A percentile compares a stretch with the other conserved stretches of the same genome.
Evolutionary conservation across 225 moss, liverwort and hornwort genomes (phyloP).

Genomic region (Polytrichum commune): DNA sequence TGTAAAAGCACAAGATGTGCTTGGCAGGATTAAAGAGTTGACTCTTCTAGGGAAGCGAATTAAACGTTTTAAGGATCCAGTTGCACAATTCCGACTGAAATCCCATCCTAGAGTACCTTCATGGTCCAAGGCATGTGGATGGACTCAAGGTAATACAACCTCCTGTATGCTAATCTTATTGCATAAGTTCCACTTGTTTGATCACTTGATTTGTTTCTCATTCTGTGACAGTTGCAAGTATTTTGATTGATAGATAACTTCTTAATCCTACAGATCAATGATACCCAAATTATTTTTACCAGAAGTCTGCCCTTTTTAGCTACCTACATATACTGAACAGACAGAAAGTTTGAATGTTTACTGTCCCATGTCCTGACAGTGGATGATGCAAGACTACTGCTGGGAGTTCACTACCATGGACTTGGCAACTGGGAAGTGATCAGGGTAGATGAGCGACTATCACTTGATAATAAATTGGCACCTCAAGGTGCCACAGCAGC

Average conservation of each 20-base stretch:
- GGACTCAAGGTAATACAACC: slow-evolving; percentile 77
- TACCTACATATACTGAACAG: too few species aligned
- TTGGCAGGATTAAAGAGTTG: slow-evolving; percentile 82
- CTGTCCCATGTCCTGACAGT: slow-evolving; percentile 50
- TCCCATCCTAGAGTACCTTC: slow-evolving; percentile 78
- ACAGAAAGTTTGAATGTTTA: slow-evolving; percentile 15
- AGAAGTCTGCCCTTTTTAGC: too few species aligned
- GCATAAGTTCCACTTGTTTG: background rate
- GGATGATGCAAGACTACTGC: slow-evolving; percentile 84
- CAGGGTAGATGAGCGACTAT: slow-evolving; percentile 75
- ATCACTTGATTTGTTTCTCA: background rate
- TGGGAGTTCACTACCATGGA: slow-evolving; percentile 96
- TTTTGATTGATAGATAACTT: slow-evolving; percentile 3
- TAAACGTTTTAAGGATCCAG: slow-evolving; percentile 86
- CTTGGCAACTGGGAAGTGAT: slow-evolving; percentile 98
- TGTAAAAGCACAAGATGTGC: slow-evolving; percentile 92
- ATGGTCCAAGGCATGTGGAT: slow-evolving; percentile 91
- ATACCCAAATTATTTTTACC: too few species aligned
- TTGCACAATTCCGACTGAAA: slow-evolving; percentile 88
- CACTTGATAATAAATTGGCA: slow-evolving; percentile 81
- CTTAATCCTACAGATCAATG: too few species aligned
- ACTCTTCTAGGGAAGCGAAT: slow-evolving; percentile 83
- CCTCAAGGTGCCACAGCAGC: slow-evolving; percentile 80
- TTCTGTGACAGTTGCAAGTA: background rate
- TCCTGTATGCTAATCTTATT: background rate